phyloP scores from a whole-genome alignment of 202 grass and related monocot species.

The Bolboschoenoplectus hybrid region DNA sequence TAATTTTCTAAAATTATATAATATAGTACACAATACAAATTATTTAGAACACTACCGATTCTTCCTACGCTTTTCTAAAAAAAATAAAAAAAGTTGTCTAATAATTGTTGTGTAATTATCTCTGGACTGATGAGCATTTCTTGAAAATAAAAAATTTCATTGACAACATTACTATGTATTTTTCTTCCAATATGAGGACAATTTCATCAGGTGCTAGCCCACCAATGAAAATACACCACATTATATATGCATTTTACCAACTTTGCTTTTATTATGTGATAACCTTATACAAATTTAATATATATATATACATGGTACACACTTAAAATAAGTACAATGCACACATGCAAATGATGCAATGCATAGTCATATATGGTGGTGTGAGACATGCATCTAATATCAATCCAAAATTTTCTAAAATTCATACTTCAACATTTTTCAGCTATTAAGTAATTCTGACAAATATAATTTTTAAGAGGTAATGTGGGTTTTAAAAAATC shows the following conservation, averaged over 20 bases:
- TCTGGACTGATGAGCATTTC: background rate
- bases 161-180: background rate
- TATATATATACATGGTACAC: background rate
- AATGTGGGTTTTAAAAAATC: constrained; percentile 15
- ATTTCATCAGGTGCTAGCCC: background rate
- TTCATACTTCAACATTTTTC: background rate
- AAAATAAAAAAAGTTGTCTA: background rate
- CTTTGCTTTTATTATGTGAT: background rate
- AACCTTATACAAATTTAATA: background rate
- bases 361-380: background rate
- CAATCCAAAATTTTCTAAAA: background rate
- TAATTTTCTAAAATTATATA: background rate
- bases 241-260: background rate
- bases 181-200: background rate
- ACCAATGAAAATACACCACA: background rate
- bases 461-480: background rate
- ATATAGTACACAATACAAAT: background rate
- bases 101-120: background rate
- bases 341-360: background rate
- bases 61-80: background rate
- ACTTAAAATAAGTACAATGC: background rate
- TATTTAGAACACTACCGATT: background rate
- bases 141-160: background rate
- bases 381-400: background rate
- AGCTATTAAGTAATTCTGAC: background rate